phyloP scores from a whole-genome alignment of 352 stramenopile genomes.

The Plasmopara viticola region DNA sequence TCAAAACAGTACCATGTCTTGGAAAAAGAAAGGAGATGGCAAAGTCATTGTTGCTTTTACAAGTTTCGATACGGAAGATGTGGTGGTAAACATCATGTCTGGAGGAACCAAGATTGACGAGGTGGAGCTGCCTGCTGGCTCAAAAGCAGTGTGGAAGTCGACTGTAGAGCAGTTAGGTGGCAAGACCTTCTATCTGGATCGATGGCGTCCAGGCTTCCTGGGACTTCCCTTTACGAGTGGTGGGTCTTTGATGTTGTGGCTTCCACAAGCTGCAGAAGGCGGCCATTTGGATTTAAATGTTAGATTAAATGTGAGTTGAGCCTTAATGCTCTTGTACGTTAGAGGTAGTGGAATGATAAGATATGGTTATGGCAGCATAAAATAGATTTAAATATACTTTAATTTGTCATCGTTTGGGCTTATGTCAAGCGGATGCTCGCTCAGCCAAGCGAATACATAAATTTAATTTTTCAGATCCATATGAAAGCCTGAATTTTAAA shows the following conservation, averaged over 20 bases:
- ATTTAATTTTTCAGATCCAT: no score
- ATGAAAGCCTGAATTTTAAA: no score
- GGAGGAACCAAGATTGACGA: slow-evolving; percentile 35
- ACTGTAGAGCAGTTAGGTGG: slow-evolving; percentile 25
- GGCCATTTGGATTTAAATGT: slow-evolving; percentile 42
- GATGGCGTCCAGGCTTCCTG: slow-evolving; percentile 46
- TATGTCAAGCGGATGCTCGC: no score
- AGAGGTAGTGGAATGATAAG: no score
- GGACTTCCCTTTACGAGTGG: slow-evolving; percentile 46
- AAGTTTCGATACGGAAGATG: slow-evolving; percentile 39
- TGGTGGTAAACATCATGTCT: slow-evolving; percentile 39
- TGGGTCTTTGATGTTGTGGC: slow-evolving; percentile 58
- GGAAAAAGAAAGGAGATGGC: slow-evolving; percentile 38
- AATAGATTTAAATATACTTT: no score
- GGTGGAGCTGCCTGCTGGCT: slow-evolving; percentile 30
- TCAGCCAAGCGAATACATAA: no score
- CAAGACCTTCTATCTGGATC: slow-evolving; percentile 68
- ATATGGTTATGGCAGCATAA: no score
- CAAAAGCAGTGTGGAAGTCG: slow-evolving; percentile 32
- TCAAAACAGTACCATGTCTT: slow-evolving; percentile 27
- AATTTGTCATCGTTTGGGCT: no score
- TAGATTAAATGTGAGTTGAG: slow-evolving; percentile 40
- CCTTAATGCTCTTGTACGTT: not conserved
- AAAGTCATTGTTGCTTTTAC: slow-evolving; percentile 34
- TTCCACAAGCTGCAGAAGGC: slow-evolving; percentile 32